These are phyloP conservation scores for Beauveria sp. DNA, from an alignment of 2,329 filamentous ascomycete species.

Conservation along the genomic window DNA sequence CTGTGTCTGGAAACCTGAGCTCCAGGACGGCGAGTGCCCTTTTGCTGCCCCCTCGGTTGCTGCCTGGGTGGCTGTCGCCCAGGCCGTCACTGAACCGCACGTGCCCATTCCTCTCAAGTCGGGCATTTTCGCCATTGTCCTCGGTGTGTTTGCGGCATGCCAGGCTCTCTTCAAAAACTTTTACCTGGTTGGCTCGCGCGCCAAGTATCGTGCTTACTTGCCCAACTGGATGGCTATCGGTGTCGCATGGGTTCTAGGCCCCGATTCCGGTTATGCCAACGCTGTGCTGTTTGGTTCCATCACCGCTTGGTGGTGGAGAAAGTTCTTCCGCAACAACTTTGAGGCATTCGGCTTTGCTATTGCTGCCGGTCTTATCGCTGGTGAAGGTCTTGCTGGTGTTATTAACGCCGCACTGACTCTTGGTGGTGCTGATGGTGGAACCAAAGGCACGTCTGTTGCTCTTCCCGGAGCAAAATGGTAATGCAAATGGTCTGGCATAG, in stretches of 20 bases:
- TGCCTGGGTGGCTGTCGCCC: conserved; percentile 59
- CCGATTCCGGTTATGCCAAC: conserved; percentile 45
- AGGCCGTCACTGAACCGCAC: conserved; percentile 48
- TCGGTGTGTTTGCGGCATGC: conserved; percentile 40
- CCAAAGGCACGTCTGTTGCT: conserved; percentile 12
- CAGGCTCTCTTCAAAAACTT: conserved; percentile 48
- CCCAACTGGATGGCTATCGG: conserved; percentile 58
- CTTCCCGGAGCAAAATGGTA: conserved; percentile 12
- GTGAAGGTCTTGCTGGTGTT: conserved; percentile 56
- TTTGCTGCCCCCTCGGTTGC: conserved; percentile 57
- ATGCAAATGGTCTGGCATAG: neutral
- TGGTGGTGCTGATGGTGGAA: conserved; percentile 17
- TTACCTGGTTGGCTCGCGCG: conserved; percentile 41
- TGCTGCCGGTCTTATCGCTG: conserved; percentile 54
- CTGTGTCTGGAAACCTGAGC: conserved; percentile 48
- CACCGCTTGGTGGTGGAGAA: conserved; percentile 46
- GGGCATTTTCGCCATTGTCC: conserved; percentile 48
- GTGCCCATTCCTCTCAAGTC: conserved; percentile 48
- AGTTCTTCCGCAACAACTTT: conserved; percentile 39
- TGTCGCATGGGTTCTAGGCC: conserved; percentile 50
- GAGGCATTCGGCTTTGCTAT: conserved; percentile 51
- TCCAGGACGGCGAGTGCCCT: conserved; percentile 39
- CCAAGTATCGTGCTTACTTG: conserved; percentile 49
- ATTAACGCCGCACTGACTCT: conserved; percentile 44
- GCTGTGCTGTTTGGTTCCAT: conserved; percentile 50